Percentiles rank a stretch among this genome's conserved stretches.
These are phyloP conservation scores for Agaricales sp. DNA, from an alignment of 1,284 basidiomycete species.

Conservation along the genomic window DNA sequence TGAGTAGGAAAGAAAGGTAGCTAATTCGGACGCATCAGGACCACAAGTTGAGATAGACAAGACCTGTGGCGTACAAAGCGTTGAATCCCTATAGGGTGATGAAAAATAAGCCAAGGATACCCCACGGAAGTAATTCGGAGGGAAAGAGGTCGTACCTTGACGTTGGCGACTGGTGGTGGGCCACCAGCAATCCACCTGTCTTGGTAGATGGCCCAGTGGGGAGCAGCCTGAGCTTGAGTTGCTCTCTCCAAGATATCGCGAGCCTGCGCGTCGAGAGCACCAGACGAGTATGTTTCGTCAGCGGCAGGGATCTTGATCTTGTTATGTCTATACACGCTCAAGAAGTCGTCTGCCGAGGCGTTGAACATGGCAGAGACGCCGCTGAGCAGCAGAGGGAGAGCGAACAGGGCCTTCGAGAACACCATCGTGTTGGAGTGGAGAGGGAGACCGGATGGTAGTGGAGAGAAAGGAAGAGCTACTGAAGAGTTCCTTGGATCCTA, in stretches of 20 bases:
- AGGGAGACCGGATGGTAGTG: too few species aligned
- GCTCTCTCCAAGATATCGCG: neutral
- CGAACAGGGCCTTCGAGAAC: neutral
- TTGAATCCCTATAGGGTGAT: neutral
- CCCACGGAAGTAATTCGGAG: too few species aligned
- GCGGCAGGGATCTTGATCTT: neutral
- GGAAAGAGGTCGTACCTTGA: too few species aligned
- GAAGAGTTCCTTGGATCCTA: too few species aligned
- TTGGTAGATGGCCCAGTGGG: neutral
- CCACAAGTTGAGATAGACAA: neutral
- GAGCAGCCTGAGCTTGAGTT: neutral
- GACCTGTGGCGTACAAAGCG: neutral
- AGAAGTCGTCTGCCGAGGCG: neutral
- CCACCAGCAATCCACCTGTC: neutral
- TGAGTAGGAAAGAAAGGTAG: conserved; percentile 29
- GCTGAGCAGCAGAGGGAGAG: neutral
- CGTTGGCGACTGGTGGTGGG: neutral
- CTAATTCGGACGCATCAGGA: neutral
- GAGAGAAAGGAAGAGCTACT: neutral
- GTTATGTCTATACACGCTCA: neutral
- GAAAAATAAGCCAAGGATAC: too few species aligned
- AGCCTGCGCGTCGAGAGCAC: neutral
- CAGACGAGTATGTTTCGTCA: neutral
- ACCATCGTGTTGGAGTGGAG: neutral
- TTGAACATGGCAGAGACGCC: neutral